Evolutionary conservation across 1,284 basidiomycete species (phyloP), one percentile per base, ranked within the genome.

Genomic region (Ganoderma leucocontextum): DNA sequence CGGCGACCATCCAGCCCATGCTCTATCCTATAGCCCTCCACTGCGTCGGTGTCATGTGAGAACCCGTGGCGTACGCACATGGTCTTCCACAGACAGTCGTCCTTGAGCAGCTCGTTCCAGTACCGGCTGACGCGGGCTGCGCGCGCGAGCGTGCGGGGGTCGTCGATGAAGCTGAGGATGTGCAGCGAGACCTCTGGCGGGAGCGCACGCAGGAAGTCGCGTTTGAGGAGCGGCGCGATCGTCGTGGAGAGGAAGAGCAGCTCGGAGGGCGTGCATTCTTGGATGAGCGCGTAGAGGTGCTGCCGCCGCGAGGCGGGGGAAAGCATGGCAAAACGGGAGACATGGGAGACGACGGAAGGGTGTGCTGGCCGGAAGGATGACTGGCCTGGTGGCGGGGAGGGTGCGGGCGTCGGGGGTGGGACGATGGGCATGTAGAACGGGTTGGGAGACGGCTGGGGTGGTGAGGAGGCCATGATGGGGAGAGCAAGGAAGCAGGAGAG

Each of bases 141-240:
- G 8, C 93, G 82, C 0, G 89, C 85, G 6, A 99, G 88, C 0
- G 94, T 92, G 60, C 83, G 83, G 0, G 95, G 92, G 60, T 96
- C 93, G 72, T 97, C 91, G 61, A 99, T 85, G 79, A 92, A 97
- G 73, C 85, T 82, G 63, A 99, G 85, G 64, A 97, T 89, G 76
- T 96, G 89, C 35, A 98, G 81, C 0, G 91, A 88, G 41, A 99
- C 85, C 79, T 99, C 97, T 19, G 90, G 82, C 0, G 97, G 97
- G 0, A 99, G 84, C 36, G 92, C 89, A 5, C 85, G 82, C 33
- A 98, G 84, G 78, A 97, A 97, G 78, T 99, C 96, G 7, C 95
- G 89, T 76, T 94, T 93, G 73, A 98, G 89, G 39, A 93, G 86
- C 0, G 95, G 94, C 0, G 90, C 85, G 78, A 98, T 92, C 64